Evolutionary conservation across 2,329 filamentous ascomycete genomes (phyloP).

Genomic region (Fusarium marasasianum): DNA sequence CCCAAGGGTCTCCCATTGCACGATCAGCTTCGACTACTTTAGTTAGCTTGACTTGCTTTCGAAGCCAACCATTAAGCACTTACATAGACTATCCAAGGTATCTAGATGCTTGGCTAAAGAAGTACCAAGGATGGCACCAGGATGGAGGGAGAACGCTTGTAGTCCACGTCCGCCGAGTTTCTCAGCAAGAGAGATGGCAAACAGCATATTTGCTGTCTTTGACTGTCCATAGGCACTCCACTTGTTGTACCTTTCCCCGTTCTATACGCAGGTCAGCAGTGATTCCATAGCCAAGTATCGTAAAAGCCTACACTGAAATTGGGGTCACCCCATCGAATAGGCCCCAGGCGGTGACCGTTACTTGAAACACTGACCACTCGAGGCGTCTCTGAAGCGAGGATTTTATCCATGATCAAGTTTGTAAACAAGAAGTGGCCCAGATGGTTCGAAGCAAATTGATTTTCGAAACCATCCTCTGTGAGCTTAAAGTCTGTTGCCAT

Average conservation of each 20-base stretch:
- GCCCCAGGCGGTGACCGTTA: background rate
- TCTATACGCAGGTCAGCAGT: background rate
- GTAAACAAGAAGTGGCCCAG: slow-evolving; percentile 14
- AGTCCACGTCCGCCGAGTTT: slow-evolving; percentile 19
- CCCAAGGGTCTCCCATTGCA: slow-evolving; percentile 4
- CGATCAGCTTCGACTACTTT: background rate
- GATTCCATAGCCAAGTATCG: fast-evolving
- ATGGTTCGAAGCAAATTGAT: slow-evolving; percentile 11
- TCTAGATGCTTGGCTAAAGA: background rate
- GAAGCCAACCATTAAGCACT: fast-evolving
- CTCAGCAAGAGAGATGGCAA: slow-evolving; percentile 25
- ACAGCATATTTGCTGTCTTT: slow-evolving; percentile 22
- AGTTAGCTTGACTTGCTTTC: fast-evolving
- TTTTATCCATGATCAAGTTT: background rate
- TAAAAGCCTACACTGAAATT: background rate
- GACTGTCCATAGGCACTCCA: slow-evolving; percentile 19
- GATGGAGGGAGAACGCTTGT: slow-evolving; percentile 12
- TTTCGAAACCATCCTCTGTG: slow-evolving; percentile 6
- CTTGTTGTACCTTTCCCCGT: slow-evolving; percentile 5
- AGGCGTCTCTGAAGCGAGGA: background rate
- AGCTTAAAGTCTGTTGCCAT: slow-evolving; percentile 17
- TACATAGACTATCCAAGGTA: background rate
- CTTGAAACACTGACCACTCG: slow-evolving; percentile 15
- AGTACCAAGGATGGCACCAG: background rate
- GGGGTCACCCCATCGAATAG: slow-evolving; percentile 12